phyloP scores from a whole-genome alignment of 108 stramenopile genomes.

The Cyclotella cryptica region DNA sequence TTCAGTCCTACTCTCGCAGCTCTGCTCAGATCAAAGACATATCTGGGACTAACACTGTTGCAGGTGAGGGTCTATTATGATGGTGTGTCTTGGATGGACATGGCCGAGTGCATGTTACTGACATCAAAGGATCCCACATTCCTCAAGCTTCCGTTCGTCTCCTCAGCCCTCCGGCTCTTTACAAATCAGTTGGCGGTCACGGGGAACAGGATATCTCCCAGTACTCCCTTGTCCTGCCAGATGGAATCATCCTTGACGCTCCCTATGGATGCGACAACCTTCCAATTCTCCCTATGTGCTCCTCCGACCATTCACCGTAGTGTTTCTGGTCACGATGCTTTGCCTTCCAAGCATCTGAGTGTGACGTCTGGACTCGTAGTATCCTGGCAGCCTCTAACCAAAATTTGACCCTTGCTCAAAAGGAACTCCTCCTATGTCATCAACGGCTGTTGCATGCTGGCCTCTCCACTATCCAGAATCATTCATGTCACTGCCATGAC shows the following conservation, averaged over 20 bases:
- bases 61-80: conserved; percentile 1
- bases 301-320: neutral
- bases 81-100: neutral
- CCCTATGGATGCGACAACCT: neutral
- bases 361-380: neutral
- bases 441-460: neutral
- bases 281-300: neutral
- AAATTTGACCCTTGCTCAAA: neutral
- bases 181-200: neutral
- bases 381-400: neutral
- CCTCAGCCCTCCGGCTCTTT: conserved; percentile 13
- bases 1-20: conserved; percentile 10
- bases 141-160: conserved; percentile 8
- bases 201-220: neutral
- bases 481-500: neutral
- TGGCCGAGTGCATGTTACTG: neutral
- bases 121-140: conserved; percentile 6
- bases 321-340: neutral
- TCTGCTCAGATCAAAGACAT: conserved; percentile 14
- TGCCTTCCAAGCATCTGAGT: neutral
- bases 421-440: neutral
- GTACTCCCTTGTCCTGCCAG: neutral
- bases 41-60: conserved; percentile 2
- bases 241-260: neutral
- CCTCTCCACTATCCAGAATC: neutral